Conservation (phyloP, 345 rosid species). For the Dimocarpus longan region DNA sequence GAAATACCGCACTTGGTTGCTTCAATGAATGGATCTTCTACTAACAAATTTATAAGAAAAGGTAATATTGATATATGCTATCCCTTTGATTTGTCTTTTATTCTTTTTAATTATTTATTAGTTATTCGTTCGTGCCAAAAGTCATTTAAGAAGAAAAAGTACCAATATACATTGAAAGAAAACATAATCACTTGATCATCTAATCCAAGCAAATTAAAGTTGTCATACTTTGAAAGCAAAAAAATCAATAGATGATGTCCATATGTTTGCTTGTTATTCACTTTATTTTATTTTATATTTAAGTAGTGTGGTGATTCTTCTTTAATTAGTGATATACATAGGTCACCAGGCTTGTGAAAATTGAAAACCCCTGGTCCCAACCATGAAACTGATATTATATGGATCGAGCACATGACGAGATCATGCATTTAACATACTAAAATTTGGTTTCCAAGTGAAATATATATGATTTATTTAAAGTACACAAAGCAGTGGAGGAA, state of each 20-base stretch:
- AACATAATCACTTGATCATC: not conserved
- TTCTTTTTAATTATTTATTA: not conserved
- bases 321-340: not conserved
- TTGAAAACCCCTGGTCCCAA: not conserved
- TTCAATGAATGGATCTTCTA: not conserved
- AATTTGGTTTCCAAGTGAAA: not conserved
- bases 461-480: too few species aligned
- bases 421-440: not conserved
- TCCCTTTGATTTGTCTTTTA: not conserved
- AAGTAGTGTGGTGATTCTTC: not conserved
- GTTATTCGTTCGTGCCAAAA: not conserved
- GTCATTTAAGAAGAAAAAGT: not conserved
- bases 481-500: not conserved
- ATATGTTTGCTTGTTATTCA: not conserved
- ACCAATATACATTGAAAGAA: not conserved
- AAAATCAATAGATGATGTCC: not conserved
- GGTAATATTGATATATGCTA: not conserved
- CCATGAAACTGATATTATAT: not conserved
- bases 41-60: not conserved
- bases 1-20: not conserved
- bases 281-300: not conserved
- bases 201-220: too few species aligned
- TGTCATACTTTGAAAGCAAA: not conserved
- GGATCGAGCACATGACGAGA: too few species aligned
- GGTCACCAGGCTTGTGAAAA: not conserved